Evolutionary conservation across 345 rosid species (phyloP).

Genomic region (Hevea brasiliensis): DNA sequence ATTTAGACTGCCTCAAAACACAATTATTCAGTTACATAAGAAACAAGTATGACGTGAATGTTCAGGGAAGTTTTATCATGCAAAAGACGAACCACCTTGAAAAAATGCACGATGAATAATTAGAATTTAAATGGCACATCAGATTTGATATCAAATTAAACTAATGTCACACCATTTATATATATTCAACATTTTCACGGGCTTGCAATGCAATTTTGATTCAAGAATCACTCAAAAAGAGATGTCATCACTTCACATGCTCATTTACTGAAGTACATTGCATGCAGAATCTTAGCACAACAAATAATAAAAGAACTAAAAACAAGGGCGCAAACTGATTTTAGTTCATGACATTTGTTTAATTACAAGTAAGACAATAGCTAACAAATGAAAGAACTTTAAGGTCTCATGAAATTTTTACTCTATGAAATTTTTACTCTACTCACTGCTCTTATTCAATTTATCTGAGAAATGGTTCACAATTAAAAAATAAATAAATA

Average conservation of each 20-base stretch:
- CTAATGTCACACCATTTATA: neutral
- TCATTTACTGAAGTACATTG: neutral
- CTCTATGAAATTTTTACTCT: too few species aligned
- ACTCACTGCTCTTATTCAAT: too few species aligned
- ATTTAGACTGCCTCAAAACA: conserved; percentile 49
- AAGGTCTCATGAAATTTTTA: too few species aligned
- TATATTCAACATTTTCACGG: neutral
- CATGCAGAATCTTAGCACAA: neutral
- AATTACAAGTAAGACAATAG: too few species aligned
- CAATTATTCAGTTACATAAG: neutral
- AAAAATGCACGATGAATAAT: neutral
- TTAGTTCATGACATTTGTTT: too few species aligned
- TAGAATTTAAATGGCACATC: neutral
- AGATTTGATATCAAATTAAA: neutral
- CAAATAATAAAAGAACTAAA: neutral
- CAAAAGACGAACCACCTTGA: neutral
- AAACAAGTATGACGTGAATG: neutral
- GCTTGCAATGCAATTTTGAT: neutral
- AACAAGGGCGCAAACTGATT: neutral
- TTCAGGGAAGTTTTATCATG: neutral
- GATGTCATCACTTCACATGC: neutral
- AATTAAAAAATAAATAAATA: too few species aligned
- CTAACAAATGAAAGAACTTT: neutral
- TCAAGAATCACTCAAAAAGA: too few species aligned
- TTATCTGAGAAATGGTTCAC: too few species aligned